A percentile compares a stretch with the other conserved stretches of the same genome.
Conservation (phyloP, 2,329 filamentous ascomycete species). For the Trichoderma hamatum region DNA sequence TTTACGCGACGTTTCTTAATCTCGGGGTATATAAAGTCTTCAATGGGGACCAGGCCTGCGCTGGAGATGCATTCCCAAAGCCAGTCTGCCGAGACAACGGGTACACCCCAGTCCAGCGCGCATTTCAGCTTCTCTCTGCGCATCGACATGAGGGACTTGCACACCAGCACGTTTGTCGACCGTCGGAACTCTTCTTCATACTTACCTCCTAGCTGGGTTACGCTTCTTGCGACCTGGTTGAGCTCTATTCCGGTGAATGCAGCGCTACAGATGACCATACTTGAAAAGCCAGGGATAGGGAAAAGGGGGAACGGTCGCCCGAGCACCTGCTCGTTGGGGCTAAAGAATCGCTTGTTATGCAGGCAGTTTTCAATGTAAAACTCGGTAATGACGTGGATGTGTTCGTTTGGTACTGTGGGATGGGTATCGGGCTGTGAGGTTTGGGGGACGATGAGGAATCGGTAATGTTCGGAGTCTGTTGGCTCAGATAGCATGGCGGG, state of each 20-base stretch:
- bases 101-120: slow-evolving; percentile 73
- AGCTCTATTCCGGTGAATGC: slow-evolving; percentile 84
- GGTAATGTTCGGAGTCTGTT: slow-evolving; percentile 39
- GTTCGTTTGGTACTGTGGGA: slow-evolving; percentile 42
- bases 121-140: slow-evolving; percentile 77
- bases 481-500: slow-evolving; percentile 38
- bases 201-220: slow-evolving; percentile 74
- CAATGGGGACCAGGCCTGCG: slow-evolving; percentile 51
- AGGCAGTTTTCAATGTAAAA: slow-evolving; percentile 93
- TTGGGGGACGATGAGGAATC: slow-evolving; percentile 61
- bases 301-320: slow-evolving; percentile 76
- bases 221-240: slow-evolving; percentile 77
- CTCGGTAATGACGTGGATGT: slow-evolving; percentile 69
- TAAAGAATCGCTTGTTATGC: slow-evolving; percentile 70
- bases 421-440: slow-evolving; percentile 50
- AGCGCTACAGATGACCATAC: slow-evolving; percentile 76
- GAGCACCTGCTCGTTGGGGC: slow-evolving; percentile 70
- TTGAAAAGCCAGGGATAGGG: slow-evolving; percentile 69
- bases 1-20: slow-evolving; percentile 42
- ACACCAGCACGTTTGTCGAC: slow-evolving; percentile 77
- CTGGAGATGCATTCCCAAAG: slow-evolving; percentile 77
- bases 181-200: slow-evolving; percentile 79
- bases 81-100: slow-evolving; percentile 82
- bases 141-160: slow-evolving; percentile 60
- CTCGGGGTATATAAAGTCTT: slow-evolving; percentile 53